Percentiles rank a stretch among this genome's conserved stretches.
Evolutionary conservation across 805 yeast genomes (phyloP).

Genomic region (Tetrapisispora taiwanensis): DNA sequence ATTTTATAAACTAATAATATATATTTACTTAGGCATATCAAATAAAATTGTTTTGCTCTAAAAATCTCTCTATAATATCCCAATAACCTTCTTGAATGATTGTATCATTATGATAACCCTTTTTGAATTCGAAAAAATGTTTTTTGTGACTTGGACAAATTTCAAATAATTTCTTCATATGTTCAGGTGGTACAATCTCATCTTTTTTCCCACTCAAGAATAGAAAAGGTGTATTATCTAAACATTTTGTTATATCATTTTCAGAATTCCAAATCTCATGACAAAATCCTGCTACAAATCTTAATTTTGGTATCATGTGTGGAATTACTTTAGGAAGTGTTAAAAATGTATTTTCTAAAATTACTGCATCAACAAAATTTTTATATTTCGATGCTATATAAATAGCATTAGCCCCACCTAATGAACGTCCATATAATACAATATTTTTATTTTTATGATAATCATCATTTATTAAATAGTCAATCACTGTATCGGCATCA

Average conservation of each 20-base stretch:
- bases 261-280: slow-evolving; percentile 82
- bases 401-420: slow-evolving; percentile 92
- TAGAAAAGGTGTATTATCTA: slow-evolving; percentile 50
- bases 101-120: slow-evolving; percentile 76
- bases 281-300: slow-evolving; percentile 47
- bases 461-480: slow-evolving; percentile 42
- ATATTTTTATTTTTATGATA: slow-evolving; percentile 41
- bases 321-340: slow-evolving; percentile 65
- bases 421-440: slow-evolving; percentile 73
- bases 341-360: slow-evolving; percentile 81
- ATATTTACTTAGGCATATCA: not conserved
- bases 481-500: slow-evolving; percentile 68
- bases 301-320: slow-evolving; percentile 60
- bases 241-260: slow-evolving; percentile 40
- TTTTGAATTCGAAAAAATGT: slow-evolving; percentile 41
- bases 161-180: slow-evolving; percentile 53
- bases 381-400: slow-evolving; percentile 60
- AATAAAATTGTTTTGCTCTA: slow-evolving; percentile 31
- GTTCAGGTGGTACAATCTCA: slow-evolving; percentile 85
- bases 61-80: slow-evolving; percentile 51
- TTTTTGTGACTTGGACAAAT: slow-evolving; percentile 44
- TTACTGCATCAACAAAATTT: slow-evolving; percentile 44
- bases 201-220: slow-evolving; percentile 67
- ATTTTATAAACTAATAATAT: not conserved
- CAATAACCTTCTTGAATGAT: slow-evolving; percentile 66